Evolutionary conservation across 2,329 filamentous ascomycete species (phyloP).

Genomic region (Cytospora schulzeri): DNA sequence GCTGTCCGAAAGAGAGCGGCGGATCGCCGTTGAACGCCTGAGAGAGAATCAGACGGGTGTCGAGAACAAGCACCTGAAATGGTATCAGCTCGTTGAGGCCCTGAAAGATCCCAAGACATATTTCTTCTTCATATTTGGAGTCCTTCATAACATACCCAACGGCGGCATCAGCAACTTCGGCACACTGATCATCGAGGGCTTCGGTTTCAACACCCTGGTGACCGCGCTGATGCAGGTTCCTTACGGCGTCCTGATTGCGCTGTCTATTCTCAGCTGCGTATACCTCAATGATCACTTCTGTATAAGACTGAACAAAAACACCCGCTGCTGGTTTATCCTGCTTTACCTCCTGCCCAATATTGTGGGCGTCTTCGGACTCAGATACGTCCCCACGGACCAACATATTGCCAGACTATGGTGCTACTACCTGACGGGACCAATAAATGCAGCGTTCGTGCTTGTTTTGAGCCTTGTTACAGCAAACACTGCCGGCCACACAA

Average conservation of each 20-base stretch:
- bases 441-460: conserved; percentile 56
- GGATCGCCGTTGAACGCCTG: conserved; percentile 37
- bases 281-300: conserved; percentile 29
- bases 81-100: conserved; percentile 38
- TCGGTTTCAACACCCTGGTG: conserved; percentile 51
- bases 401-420: conserved; percentile 52
- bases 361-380: conserved; percentile 54
- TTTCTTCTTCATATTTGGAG: conserved; percentile 32
- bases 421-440: conserved; percentile 58
- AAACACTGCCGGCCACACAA: conserved; percentile 34
- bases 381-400: conserved; percentile 47
- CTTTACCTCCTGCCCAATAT: conserved; percentile 55
- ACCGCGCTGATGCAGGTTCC: conserved; percentile 39
- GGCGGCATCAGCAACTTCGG: conserved; percentile 44
- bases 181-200: conserved; percentile 54
- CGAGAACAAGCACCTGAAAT: conserved; percentile 36
- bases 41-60: conserved; percentile 40
- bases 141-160: conserved; percentile 30
- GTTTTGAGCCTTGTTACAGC: conserved; percentile 38
- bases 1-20: conserved; percentile 33
- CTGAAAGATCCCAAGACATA: conserved; percentile 37
- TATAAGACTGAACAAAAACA: conserved; percentile 31
- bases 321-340: conserved; percentile 42
- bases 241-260: conserved; percentile 33
- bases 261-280: conserved; percentile 34